Conservation (phyloP, 1,284 basidiomycete genomes). For the Wallemia ichthyophaga region DNA sequence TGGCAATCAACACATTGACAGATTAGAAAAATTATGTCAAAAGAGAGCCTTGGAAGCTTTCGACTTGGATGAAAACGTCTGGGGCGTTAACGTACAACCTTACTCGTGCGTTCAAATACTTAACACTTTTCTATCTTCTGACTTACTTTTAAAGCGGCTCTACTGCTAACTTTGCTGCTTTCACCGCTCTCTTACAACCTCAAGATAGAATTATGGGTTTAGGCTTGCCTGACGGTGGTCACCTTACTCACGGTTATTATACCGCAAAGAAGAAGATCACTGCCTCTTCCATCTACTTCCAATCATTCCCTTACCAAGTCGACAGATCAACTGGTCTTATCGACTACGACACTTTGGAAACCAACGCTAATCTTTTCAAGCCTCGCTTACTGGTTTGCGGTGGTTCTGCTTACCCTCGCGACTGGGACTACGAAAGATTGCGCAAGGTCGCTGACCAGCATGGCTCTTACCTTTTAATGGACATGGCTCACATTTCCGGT, state of each 20-base stretch:
- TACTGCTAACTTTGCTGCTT: constrained; percentile 85
- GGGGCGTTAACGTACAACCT: constrained; percentile 99
- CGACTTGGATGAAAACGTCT: constrained; percentile 61
- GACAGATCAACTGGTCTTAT: constrained; percentile 59
- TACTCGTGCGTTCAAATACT: constrained; percentile 29
- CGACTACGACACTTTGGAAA: constrained; percentile 55
- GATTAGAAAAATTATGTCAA: constrained; percentile 80
- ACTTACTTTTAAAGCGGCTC: constrained; percentile 6
- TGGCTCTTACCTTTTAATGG: constrained; percentile 72
- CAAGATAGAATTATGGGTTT: constrained; percentile 99
- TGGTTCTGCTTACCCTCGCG: constrained; percentile 91
- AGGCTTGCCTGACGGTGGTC: constrained; percentile 89
- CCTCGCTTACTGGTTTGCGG: constrained; percentile 88
- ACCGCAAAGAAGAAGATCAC: constrained; percentile 99
- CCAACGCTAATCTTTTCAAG: constrained; percentile 87
- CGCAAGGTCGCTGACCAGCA: constrained; percentile 59
- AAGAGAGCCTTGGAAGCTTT: constrained; percentile 88
- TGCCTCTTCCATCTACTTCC: constrained; percentile 98
- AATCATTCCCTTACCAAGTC: constrained; percentile 86
- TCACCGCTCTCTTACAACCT: constrained; percentile 87
- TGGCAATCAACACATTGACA: constrained; percentile 87
- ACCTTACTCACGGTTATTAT: constrained; percentile 94
- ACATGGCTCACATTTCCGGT: constrained; percentile 94
- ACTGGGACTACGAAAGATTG: constrained; percentile 77
- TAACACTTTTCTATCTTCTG: constrained; percentile 10